Base-by-base conservation (phyloP, 2,329 filamentous ascomycete genomes). In the Neoscytalidium dimidiatum region DNA sequence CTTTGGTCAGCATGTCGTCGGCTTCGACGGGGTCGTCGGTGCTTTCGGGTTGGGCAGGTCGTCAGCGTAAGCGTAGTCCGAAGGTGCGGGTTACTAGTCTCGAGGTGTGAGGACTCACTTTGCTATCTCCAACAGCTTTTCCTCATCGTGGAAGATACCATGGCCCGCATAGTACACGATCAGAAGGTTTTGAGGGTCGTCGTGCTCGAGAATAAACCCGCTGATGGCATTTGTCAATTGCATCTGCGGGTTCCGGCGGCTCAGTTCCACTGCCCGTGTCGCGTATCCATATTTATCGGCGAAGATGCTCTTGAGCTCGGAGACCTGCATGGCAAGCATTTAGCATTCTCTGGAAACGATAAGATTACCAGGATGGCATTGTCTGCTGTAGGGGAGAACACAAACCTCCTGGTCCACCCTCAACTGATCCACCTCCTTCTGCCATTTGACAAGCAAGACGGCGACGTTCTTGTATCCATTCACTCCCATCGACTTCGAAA, bases 161-260 rank as follows among this genome's bases (percentile, higher is more conserved):
- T 69, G 68, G 2, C 69, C 68, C 14, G 67, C 62, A 56, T 68
- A 70, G 43, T 69, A 69, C 9, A 70, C 44, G 14, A 73, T 71
- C 29, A 73, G 64, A 1, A 73, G 66, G 41, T 67, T 70, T 29
- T 69, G 35, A 2, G 56, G 58, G 0, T 58, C 64, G 48, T 67
- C 70, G 17, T 71, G 9, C 4, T 69, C 51, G 6, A 35, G 38
- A 17, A 67, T 53, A 29, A 67, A 68, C 8, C 28, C 28, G 1
- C 35, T 19, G 4, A 72, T 51, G 1, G 31, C 64, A 2, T n/a
- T 41, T 2, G 65, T 19, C 1, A 72, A 64, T 53, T 71, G 67
- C 8, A 60, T 26, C 43, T 69, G 56, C 4, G 66, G 46, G 5
- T 64, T 64, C 11, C 33, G 23, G 13, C 35, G 21, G 8, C 64